Percentiles rank a stretch among this genome's conserved stretches.
Evolutionary conservation across 106 monocot genomes (phyloP).

Genomic region (Dendrobium catenatum): DNA sequence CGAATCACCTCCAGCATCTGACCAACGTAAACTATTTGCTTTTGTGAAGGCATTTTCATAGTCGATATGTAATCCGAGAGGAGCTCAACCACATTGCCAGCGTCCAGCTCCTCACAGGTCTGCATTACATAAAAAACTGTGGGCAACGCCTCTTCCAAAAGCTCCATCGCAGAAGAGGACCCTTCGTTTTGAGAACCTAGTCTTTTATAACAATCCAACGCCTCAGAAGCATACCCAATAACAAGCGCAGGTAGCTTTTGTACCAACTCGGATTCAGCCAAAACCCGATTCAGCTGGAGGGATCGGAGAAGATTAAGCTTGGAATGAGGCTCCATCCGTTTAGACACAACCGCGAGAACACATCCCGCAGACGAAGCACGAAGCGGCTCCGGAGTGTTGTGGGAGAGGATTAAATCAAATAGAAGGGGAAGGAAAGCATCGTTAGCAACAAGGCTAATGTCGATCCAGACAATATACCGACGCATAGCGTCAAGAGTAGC

Average conservation of each 20-base stretch:
- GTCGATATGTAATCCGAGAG: slow-evolving; percentile 60
- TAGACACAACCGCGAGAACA: slow-evolving; percentile 53
- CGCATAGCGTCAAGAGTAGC: slow-evolving; percentile 50
- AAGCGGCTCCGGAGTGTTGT: slow-evolving; percentile 24
- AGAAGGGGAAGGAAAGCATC: slow-evolving; percentile 62
- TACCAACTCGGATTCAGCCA: slow-evolving; percentile 26
- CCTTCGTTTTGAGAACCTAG: slow-evolving; percentile 17
- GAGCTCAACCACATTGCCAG: slow-evolving; percentile 51
- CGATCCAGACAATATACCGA: slow-evolving; percentile 80
- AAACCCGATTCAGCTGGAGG: slow-evolving; percentile 33
- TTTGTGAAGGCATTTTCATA: slow-evolving; percentile 57
- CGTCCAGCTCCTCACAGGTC: slow-evolving; percentile 56
- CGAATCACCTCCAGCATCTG: slow-evolving; percentile 66
- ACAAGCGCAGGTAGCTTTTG: slow-evolving; percentile 48
- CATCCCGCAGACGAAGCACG: slow-evolving; percentile 52
- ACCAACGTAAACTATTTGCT: slow-evolving; percentile 53
- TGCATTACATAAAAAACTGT: slow-evolving; percentile 68
- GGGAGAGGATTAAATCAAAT: slow-evolving; percentile 45
- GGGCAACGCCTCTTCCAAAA: slow-evolving; percentile 69
- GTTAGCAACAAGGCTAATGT: slow-evolving; percentile 71
- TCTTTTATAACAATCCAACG: slow-evolving; percentile 62
- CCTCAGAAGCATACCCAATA: slow-evolving; percentile 78
- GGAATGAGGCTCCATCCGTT: slow-evolving; percentile 63
- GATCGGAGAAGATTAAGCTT: slow-evolving; percentile 56
- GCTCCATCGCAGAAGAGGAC: slow-evolving; percentile 25